Conservation (phyloP, 306 rosid species). For the Hippophae tibetana region DNA sequence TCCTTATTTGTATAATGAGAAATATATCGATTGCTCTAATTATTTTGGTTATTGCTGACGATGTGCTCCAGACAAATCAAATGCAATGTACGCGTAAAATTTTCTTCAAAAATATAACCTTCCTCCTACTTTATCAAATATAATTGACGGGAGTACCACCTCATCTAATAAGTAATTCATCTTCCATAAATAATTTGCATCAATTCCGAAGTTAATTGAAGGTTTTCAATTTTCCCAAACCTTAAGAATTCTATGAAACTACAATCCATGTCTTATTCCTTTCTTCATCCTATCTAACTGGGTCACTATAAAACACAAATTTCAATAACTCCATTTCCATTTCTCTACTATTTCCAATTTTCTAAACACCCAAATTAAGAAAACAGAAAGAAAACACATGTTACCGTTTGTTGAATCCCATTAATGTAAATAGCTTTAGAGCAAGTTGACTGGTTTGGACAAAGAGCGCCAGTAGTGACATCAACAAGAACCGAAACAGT, state of each 20-base stretch:
- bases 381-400: background rate
- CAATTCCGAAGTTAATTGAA: too few species aligned
- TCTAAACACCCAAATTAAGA: background rate
- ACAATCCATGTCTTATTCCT: background rate
- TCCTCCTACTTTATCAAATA: too few species aligned
- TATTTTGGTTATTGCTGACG: too few species aligned
- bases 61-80: too few species aligned
- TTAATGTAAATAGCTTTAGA: constrained; percentile 54
- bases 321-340: background rate
- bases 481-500: constrained; percentile 81
- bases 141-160: too few species aligned
- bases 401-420: constrained; percentile 67
- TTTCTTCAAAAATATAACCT: too few species aligned
- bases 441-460: constrained; percentile 46
- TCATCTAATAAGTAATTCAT: too few species aligned
- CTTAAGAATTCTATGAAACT: background rate
- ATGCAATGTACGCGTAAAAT: too few species aligned
- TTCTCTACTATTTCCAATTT: background rate
- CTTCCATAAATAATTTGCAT: too few species aligned
- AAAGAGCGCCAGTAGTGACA: constrained; percentile 50
- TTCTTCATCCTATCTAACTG: background rate
- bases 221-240: background rate
- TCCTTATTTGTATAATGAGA: too few species aligned
- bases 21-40: too few species aligned
- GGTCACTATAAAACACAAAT: background rate